Evolutionary conservation across 1,284 basidiomycete species (phyloP).

Genomic region (Cutaneotrichosporon dermatis): DNA sequence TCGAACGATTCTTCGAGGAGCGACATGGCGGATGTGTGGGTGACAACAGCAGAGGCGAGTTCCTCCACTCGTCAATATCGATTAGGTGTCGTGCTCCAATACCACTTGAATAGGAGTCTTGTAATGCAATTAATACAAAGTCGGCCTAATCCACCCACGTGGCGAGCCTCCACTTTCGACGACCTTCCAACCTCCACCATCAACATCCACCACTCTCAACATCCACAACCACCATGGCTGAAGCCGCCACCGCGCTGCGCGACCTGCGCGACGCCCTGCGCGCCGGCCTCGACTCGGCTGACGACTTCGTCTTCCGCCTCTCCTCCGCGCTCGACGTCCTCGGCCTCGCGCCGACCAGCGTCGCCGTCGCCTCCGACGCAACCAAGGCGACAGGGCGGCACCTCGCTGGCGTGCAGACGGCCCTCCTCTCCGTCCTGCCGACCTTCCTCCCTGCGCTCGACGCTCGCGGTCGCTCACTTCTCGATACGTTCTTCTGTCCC

Average conservation of each 20-base stretch:
- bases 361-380: not conserved
- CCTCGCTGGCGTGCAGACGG: slow-evolving; percentile 31
- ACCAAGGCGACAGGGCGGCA: slow-evolving; percentile 17
- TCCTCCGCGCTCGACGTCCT: slow-evolving; percentile 3
- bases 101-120: no score
- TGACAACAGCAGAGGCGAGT: no score
- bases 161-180: slow-evolving; percentile 1
- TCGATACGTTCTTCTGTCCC: slow-evolving; percentile 33
- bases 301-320: slow-evolving; percentile 20
- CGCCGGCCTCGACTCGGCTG: slow-evolving; percentile 20
- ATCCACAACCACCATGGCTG: slow-evolving; percentile 4
- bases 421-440: slow-evolving; percentile 50
- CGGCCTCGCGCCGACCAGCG: not conserved
- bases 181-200: not conserved
- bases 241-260: slow-evolving; percentile 19
- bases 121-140: no score
- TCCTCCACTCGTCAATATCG: no score
- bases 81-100: no score
- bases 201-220: no score
- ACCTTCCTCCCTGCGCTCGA: slow-evolving; percentile 63
- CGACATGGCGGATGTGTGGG: slow-evolving; percentile 20
- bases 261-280: slow-evolving; percentile 31
- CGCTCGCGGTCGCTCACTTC: slow-evolving; percentile 32
- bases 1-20: slow-evolving; percentile 33
- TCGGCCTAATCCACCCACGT: no score